Percentiles rank a stretch among this genome's conserved stretches.
Evolutionary conservation across 495 filamentous ascomycete genomes (phyloP).

Genomic region (Lasiosphaeria hispida): DNA sequence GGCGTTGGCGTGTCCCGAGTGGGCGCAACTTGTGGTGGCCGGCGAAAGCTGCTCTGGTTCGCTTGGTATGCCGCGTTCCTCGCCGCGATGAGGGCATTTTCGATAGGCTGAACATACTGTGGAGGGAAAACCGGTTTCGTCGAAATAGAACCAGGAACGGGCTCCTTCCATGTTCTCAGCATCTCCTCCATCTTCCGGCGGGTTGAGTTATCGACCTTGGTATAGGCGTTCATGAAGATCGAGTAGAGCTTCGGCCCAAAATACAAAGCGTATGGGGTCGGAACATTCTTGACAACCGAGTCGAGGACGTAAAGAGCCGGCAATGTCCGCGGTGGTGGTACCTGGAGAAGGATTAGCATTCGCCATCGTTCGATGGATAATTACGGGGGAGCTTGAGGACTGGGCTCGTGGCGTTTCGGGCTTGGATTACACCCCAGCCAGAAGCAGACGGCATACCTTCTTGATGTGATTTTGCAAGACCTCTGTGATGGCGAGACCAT

Average conservation of each 20-base stretch:
- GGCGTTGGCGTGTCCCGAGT: constrained; percentile 71
- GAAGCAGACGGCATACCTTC: constrained; percentile 62
- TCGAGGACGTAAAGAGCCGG: constrained; percentile 97
- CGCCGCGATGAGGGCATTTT: constrained; percentile 88
- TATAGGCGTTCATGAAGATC: constrained; percentile 96
- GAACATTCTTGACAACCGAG: constrained; percentile 97
- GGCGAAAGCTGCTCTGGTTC: constrained; percentile 63
- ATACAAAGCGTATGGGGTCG: constrained; percentile 93
- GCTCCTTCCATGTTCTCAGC: constrained; percentile 97
- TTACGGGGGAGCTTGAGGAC: too few species aligned
- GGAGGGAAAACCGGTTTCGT: constrained; percentile 82
- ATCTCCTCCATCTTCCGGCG: constrained; percentile 92
- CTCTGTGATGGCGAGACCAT: constrained; percentile 86
- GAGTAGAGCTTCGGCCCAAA: constrained; percentile 86
- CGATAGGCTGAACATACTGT: constrained; percentile 82
- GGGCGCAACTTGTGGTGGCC: constrained; percentile 53
- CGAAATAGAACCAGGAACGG: constrained; percentile 87
- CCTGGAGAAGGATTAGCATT: constrained; percentile 50
- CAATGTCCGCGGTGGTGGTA: constrained; percentile 78
- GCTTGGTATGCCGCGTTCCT: constrained; percentile 71
- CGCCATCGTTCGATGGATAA: background rate
- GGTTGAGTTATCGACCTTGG: constrained; percentile 75
- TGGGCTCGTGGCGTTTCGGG: too few species aligned
- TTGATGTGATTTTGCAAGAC: constrained; percentile 89
- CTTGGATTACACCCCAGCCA: too few species aligned